These are phyloP conservation scores for Musa troglodytarum DNA, from an alignment of 176 grass and related monocot species.

Conservation along the genomic window DNA sequence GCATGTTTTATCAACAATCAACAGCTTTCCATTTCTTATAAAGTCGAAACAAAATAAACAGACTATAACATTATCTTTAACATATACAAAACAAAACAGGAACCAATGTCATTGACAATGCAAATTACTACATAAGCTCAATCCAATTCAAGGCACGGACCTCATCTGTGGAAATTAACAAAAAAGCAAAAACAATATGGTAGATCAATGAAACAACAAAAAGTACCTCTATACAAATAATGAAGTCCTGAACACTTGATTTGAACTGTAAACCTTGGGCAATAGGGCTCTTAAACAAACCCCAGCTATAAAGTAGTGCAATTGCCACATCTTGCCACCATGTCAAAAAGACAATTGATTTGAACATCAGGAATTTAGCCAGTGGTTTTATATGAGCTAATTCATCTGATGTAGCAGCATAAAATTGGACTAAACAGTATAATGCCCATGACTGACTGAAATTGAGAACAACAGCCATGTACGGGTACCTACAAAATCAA, in stretches of 20 bases:
- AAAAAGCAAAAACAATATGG: neutral
- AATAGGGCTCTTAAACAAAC: slow-evolving; percentile 54
- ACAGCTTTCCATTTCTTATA: too few relatives aligned
- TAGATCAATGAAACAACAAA: neutral
- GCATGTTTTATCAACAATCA: too few relatives aligned
- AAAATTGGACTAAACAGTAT: slow-evolving; percentile 85
- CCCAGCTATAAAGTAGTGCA: slow-evolving; percentile 60
- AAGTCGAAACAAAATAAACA: too few relatives aligned
- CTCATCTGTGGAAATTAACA: neutral
- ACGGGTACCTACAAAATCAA: slow-evolving; percentile 60
- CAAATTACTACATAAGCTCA: too few relatives aligned
- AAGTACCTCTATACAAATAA: slow-evolving; percentile 87
- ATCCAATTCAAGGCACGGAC: too few relatives aligned
- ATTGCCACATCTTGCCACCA: slow-evolving; percentile 91
- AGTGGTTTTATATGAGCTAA: slow-evolving; percentile 82
- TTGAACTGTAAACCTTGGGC: slow-evolving; percentile 78
- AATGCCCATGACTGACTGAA: slow-evolving; percentile 93
- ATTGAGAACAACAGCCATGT: slow-evolving; percentile 71
- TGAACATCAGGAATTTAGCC: slow-evolving; percentile 79
- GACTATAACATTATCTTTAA: too few relatives aligned
- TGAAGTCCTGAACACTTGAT: slow-evolving; percentile 82
- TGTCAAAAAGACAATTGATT: slow-evolving; percentile 88
- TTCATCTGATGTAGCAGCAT: slow-evolving; percentile 75
- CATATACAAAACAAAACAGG: too few relatives aligned
- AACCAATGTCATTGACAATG: too few relatives aligned